A percentile compares a stretch with the other conserved stretches of the same genome.
Conservation (phyloP, 1,284 basidiomycete genomes). For the Ceratobasidium papillatum region DNA sequence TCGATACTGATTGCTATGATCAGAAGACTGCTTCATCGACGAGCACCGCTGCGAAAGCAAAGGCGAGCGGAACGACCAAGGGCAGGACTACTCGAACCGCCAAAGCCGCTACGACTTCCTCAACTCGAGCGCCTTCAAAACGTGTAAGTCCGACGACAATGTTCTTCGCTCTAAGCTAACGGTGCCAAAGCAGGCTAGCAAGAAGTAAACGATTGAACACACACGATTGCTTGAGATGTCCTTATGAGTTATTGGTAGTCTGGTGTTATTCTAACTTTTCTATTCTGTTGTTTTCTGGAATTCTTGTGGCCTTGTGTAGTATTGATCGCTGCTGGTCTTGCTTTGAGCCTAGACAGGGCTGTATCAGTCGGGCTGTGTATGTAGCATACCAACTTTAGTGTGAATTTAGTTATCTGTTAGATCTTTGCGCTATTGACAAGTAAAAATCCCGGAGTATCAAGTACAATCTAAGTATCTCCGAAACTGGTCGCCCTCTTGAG, state of each 20-base stretch:
- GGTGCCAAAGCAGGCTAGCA: neutral
- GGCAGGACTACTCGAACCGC: conserved; percentile 38
- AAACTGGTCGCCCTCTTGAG: neutral
- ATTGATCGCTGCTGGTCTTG: conserved; percentile 28
- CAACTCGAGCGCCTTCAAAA: conserved; percentile 6
- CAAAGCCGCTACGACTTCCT: conserved; percentile 31
- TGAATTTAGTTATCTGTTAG: conserved; percentile 21
- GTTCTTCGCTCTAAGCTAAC: neutral
- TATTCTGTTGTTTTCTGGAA: conserved; percentile 4
- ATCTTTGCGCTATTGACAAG: neutral
- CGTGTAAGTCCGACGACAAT: conserved; percentile 13
- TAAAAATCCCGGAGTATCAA: too few relatives aligned
- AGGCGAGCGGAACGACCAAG: conserved; percentile 42
- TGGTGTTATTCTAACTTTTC: neutral
- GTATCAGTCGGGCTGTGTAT: conserved; percentile 19
- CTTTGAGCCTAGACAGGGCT: conserved; percentile 14
- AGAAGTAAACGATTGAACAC: conserved; percentile 10
- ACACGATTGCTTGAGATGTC: neutral
- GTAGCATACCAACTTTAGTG: conserved; percentile 37
- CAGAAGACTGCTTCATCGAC: conserved; percentile 36
- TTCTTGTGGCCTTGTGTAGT: conserved; percentile 28
- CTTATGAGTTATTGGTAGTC: conserved; percentile 33
- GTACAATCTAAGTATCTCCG: too few relatives aligned
- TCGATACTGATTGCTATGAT: neutral
- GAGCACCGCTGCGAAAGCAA: conserved; percentile 29